Evolutionary conservation across 768 basidiomycete genomes (phyloP).

Genomic region (Mycena floridula): DNA sequence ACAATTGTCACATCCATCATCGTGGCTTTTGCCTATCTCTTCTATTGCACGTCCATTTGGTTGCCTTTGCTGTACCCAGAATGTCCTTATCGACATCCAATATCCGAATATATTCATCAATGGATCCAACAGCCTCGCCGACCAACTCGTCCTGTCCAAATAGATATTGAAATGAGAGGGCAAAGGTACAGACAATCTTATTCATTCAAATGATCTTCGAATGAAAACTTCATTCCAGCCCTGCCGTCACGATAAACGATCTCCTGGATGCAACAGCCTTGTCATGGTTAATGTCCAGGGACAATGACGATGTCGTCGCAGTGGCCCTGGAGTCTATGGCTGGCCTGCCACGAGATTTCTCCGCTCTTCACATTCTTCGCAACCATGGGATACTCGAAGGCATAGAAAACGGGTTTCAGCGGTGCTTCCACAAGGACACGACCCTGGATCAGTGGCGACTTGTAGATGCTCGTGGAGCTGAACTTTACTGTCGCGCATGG

Average conservation of each 20-base stretch:
- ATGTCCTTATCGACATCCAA: constrained; percentile 36
- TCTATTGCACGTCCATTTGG: constrained; percentile 32
- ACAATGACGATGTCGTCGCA: constrained; percentile 24
- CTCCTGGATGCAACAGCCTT: constrained; percentile 29
- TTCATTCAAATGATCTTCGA: no score
- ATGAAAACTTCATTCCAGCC: no score
- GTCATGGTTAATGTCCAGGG: constrained; percentile 31
- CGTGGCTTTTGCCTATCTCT: constrained; percentile 26
- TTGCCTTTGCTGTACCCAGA: constrained; percentile 32
- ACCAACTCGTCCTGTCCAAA: no score
- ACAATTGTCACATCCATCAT: constrained; percentile 28
- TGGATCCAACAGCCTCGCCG: no score
- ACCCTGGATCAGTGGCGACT: constrained; percentile 33
- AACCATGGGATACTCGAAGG: constrained; percentile 25
- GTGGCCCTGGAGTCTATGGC: constrained; percentile 30
- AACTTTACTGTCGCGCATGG: constrained; percentile 35
- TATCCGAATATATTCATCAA: constrained; percentile 28
- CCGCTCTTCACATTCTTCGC: constrained; percentile 29
- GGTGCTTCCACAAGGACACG: constrained; percentile 32
- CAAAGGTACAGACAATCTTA: no score
- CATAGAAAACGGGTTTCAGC: constrained; percentile 28
- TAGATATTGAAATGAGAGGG: no score
- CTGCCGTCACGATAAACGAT: no score
- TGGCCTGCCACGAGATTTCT: constrained; percentile 30
- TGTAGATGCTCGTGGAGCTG: constrained; percentile 25